phyloP scores from a whole-genome alignment of 2,329 filamentous ascomycete species.

The Dothistroma septosporum region DNA sequence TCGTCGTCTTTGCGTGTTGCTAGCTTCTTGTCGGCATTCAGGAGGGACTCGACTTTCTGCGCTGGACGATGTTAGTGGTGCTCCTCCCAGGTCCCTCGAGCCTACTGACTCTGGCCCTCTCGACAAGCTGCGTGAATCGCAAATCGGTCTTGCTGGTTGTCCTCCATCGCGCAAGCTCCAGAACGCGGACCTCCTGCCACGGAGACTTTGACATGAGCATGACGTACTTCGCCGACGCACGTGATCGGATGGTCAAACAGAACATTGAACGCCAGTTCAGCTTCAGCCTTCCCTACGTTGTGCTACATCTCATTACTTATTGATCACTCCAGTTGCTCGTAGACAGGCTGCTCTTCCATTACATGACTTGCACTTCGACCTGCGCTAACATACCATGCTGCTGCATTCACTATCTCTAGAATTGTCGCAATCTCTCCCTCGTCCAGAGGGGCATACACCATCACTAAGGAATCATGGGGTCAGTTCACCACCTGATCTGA shows the following conservation, averaged over 20 bases:
- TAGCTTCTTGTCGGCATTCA: slow-evolving; percentile 74
- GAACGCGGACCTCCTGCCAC: neutral
- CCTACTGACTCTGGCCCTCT: slow-evolving; percentile 69
- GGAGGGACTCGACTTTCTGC: slow-evolving; percentile 66
- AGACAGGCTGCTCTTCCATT: neutral
- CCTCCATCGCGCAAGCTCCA: slow-evolving; percentile 23
- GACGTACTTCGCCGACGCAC: too few species aligned
- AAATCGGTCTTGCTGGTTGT: slow-evolving; percentile 56
- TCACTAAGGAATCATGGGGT: slow-evolving; percentile 26
- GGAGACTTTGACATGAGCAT: too few species aligned
- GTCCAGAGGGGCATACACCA: slow-evolving; percentile 76
- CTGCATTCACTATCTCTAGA: slow-evolving; percentile 66
- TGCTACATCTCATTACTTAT: neutral
- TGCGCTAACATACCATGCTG: slow-evolving; percentile 60
- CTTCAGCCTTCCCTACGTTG: too few species aligned
- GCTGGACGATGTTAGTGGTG: slow-evolving; percentile 45
- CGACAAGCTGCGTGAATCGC: slow-evolving; percentile 83
- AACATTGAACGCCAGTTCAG: too few species aligned
- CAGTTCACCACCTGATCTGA: too few species aligned
- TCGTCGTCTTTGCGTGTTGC: slow-evolving; percentile 74
- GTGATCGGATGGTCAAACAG: too few species aligned
- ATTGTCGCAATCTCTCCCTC: slow-evolving; percentile 64
- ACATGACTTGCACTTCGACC: neutral
- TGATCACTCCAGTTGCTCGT: neutral
- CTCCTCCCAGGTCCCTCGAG: neutral